Evolutionary conservation across 1,284 basidiomycete genomes (phyloP), one percentile per base, ranked within the genome.

Genomic region (Mycosarcoma maydis): DNA sequence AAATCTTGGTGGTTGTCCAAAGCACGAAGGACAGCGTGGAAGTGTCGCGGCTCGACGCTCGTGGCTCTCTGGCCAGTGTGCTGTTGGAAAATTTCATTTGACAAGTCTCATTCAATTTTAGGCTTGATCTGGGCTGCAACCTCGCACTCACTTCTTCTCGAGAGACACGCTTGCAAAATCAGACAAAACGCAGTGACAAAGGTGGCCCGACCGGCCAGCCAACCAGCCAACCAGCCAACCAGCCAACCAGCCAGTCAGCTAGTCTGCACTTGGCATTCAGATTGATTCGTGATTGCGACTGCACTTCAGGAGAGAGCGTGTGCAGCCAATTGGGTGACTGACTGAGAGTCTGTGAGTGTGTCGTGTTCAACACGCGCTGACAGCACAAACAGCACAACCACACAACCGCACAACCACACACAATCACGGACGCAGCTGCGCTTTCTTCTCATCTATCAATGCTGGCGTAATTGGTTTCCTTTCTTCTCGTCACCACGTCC

Each of bases 171-270:
- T 16, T 23, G 29, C 20, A 37, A 29, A 20, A 11, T 37, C 24
- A 24, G 39, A 41, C 23, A 17, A 27, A 27, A 27, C 6, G 23
- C 9, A 23, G n/a, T n/a, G 20, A 41, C 11, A 34, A 34, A 20
- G 47, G 38, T 49, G 47, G 47, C 47, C 34, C 47, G 47, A 40
- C 47, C 47, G 37, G 37, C 27, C 27, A 44, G n/a, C 20, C 17
- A 51, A 39, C 10, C 30, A 34, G 37, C 17, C 22, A 23, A 32
- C 8, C 34, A 20, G 41, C 40, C 7, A 22, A 19, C 34, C 43
- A 45, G 43, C 33, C 43, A 36, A 42, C 10, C 13, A 30, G 6
- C 16, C 9, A 34, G 13, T n/a, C n/a, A n/a, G n/a, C n/a, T n/a
- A n/a, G n/a, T n/a, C n/a, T n/a, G n/a, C n/a, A n/a, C n/a, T n/a